Base-by-base conservation (phyloP, 2,329 filamentous ascomycete species). In the Phyllosticta ampelicida region DNA sequence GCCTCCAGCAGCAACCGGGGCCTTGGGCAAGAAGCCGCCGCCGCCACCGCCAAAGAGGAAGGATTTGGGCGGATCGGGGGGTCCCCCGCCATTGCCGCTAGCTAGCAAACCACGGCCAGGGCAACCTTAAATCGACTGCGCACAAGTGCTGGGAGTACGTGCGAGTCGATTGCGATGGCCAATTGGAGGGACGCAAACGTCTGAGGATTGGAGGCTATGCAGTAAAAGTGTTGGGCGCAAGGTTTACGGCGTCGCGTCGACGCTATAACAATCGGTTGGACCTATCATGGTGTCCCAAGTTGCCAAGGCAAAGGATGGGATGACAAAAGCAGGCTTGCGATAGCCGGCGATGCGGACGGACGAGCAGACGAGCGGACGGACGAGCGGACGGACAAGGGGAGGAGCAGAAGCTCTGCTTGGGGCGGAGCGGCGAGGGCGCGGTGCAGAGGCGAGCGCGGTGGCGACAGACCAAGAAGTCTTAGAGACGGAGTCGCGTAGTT, bases 1-100 rank as follows among this genome's bases (percentile, higher is more conserved):
- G 11, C 48, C 48, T 19, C 28, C 56, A 56, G 6, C 36, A 19
- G 13, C 58, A 54, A 19, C 54, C 11, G 20, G 54, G 30, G 44
- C 67, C 63, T 57, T 72, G 48, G 73, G 69, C 61, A 81, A 82
- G 73, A 78, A 81, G 49, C 75, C 82, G 16, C 81, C 82, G 2
- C 82, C 81, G 1, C 81, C 80, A n/a, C 78, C 78, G 28, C 75
- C 77, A 30, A 83, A 83, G 72, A 82, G 78, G 65, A 74, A 74
- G 50, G 55, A 57, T n/a, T 55, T 56, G 55, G 30, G 74, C n/a
- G 70, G 70, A 9, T 19, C 68, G 21, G 65, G 65, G 20, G 69
- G 70, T 29, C 78, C 81, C 13, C 82, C 82, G 11, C 82, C 82
- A 2, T 68, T 85, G 18, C 82, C 82, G 0, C 63, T 83, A 61